These are phyloP conservation scores for Inga laurina DNA, from an alignment of 306 rosid genomes.

Conservation along the genomic window DNA sequence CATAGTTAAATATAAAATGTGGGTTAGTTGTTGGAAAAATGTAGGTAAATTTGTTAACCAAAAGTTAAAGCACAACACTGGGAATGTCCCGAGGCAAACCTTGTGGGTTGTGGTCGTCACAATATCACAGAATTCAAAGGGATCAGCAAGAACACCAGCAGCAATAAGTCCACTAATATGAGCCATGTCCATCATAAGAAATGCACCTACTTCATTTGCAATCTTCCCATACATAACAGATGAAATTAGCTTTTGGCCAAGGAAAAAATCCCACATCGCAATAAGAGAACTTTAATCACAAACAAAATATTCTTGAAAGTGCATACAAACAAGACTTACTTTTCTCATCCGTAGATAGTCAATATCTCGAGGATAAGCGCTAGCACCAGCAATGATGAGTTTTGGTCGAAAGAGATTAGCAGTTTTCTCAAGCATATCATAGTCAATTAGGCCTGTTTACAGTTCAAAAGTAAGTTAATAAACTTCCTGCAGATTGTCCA, in stretches of 20 bases:
- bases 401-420: constrained; percentile 86
- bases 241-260: constrained; percentile 31
- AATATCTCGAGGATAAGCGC: constrained; percentile 99
- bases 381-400: constrained; percentile 93
- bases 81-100: constrained; percentile 46
- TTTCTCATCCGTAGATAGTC: constrained; percentile 93
- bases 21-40: not conserved
- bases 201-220: constrained; percentile 89
- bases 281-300: constrained; percentile 6
- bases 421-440: constrained; percentile 92
- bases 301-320: constrained; percentile 21
- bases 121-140: constrained; percentile 88
- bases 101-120: constrained; percentile 99
- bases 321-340: constrained; percentile 43
- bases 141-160: constrained; percentile 86
- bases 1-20: not conserved
- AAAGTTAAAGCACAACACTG: constrained; percentile 10
- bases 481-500: constrained; percentile 16
- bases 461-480: constrained; percentile 16
- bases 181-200: constrained; percentile 99
- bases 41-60: not conserved
- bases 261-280: not conserved
- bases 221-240: constrained; percentile 55
- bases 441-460: constrained; percentile 80
- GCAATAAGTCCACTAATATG: constrained; percentile 99